Evolutionary conservation across 768 basidiomycete species (phyloP), one percentile per base, ranked within the genome.

Genomic region (Calocera cornea): DNA sequence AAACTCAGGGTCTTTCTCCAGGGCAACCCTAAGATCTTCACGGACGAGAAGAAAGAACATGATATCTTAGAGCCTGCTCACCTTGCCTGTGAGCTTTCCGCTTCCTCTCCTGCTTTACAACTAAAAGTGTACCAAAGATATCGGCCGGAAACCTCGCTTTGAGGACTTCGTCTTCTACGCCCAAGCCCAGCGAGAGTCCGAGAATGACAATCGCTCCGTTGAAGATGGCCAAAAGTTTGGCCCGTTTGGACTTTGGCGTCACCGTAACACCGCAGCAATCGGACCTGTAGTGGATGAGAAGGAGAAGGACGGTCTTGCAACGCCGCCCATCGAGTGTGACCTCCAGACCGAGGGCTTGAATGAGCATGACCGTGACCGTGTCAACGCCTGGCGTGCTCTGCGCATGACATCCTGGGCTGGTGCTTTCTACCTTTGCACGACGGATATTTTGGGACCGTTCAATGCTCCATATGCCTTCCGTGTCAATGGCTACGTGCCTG

Each of bases 361-460:
- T 29, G 65, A 67, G 34, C 34, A 67, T 34, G 68, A 69, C 22
- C 8, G 29, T 1, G 64, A 69, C 19, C 67, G 66, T 12, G 63
- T 64, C 60, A 64, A 71, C 29, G 70, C 70, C 7, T 44, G 68
- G 1, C 65, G 70, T 24, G 68, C 47, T 2, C 44, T 71, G 1
- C 64, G 70, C 2, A 34, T 66, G 2, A 68, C 70, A 2, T 66
- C 64, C 22, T 67, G 66, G 67, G 29, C 34, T 33, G 40, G 41
- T 36, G 66, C 67, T 8, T 71, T 71, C 65, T 71, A 70, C 63
- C 50, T 71, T 11, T 68, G 70, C 68, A 71, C 71, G 1, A 69
- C 68, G 40, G 70, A 69, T 64, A 71, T 69, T 38, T 31, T 64
- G 33, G 47, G 17, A 24, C 29, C 67, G 14, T 70, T 68, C 65